Evolutionary conservation across 164 flowering plant genomes (phyloP), one percentile per base, ranked within the genome.

Genomic region (Nelumbo lutea): DNA sequence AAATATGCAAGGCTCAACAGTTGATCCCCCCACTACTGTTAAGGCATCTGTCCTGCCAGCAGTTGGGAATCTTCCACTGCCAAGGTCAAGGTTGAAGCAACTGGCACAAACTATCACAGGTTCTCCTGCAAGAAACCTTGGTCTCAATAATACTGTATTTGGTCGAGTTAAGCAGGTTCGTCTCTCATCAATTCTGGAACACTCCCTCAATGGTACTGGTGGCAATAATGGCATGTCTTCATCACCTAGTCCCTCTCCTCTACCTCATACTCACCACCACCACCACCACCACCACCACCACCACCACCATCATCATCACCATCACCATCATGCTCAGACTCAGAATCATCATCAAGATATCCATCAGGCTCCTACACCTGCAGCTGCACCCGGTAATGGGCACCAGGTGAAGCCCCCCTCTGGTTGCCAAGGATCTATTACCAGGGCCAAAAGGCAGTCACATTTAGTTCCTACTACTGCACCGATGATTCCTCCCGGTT

Each of bases 151-250:
- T 64, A 83, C 89, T 14, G 89, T 81, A 5, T 92, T 92, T 79
- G 97, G 97, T 53, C 84, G 70, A 78, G 97, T 92, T 46, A 92
- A 90, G 76, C 88, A 87, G 80, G 89, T 92, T 56, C 82, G 80
- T 52, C 94, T 92, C 52, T 92, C 97, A 38, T 86, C 90, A 11
- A 68, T 78, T 72, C 72, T 85, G 76, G 81, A 79, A 67, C 85
- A 86, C 72, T 84, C 90, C 9, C 86, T 83, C 38, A 70, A 76
- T 71, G 78, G 83, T 27, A 27, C 27, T 27, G 75, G 84, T 40
- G 76, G 77, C 47, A 71, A 75, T 42, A 66, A 65, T 50, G 64
- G 68, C 38, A 6, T 66, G 59, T 70, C 73, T 11, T 40, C 68
- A 4, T 61, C 84, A n/a, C 84, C 89, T 59, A 69, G 85, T 72